phyloP scores from a whole-genome alignment of 164 flowering plant species.

The Echeveria elegans region DNA sequence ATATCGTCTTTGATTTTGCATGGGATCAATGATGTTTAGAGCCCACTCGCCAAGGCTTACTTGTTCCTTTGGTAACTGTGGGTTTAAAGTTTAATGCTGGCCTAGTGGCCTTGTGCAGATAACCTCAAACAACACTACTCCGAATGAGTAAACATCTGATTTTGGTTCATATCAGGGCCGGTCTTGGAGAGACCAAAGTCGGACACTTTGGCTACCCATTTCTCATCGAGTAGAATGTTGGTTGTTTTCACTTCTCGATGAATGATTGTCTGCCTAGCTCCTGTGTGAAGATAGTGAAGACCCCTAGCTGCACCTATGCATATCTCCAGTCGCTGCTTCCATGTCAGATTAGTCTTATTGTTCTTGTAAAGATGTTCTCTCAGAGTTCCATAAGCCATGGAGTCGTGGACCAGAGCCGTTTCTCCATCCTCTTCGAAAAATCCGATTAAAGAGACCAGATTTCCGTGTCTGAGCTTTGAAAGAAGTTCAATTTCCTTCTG shows the following conservation, averaged over 20 bases:
- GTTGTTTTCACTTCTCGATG: constrained; percentile 73
- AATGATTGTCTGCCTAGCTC: constrained; percentile 61
- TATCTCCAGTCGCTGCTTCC: constrained; percentile 61
- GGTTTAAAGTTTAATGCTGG: constrained; percentile 47
- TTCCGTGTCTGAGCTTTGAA: constrained; percentile 58
- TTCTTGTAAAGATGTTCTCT: constrained; percentile 53
- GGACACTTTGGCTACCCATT: constrained; percentile 68
- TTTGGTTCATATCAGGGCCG: constrained; percentile 41
- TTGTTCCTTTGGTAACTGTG: constrained; percentile 45
- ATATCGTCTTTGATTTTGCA: constrained; percentile 40
- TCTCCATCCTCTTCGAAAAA: constrained; percentile 55
- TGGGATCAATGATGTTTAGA: constrained; percentile 34
- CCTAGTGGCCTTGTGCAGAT: constrained; percentile 49
- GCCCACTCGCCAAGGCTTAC: constrained; percentile 64
- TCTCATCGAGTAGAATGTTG: constrained; percentile 52
- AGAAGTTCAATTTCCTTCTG: constrained; percentile 54
- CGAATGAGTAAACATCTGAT: constrained; percentile 69
- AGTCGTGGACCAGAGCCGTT: constrained; percentile 61
- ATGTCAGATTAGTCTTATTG: constrained; percentile 31
- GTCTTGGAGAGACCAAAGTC: constrained; percentile 74
- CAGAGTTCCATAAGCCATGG: constrained; percentile 55
- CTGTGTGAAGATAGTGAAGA: constrained; percentile 68
- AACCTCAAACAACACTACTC: constrained; percentile 56
- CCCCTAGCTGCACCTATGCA: constrained; percentile 72
- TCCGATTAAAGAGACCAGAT: constrained; percentile 62